Evolutionary conservation across 306 rosid genomes (phyloP).

Genomic region (Cucurbita moschata): DNA sequence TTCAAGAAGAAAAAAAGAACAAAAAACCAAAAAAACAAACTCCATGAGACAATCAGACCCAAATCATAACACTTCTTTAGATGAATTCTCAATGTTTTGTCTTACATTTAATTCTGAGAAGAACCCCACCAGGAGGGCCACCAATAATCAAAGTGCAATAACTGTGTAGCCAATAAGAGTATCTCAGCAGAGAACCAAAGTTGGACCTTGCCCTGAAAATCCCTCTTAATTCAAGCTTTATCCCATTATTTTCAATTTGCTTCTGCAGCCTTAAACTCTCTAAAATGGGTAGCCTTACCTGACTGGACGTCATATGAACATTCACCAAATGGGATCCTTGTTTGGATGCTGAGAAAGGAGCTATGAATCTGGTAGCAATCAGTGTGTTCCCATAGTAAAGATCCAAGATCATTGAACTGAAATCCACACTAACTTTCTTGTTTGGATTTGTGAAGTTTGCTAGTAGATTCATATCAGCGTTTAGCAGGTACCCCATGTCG

Average conservation of each 20-base stretch:
- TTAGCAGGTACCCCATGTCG: constrained; percentile 75
- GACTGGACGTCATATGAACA: constrained; percentile 59
- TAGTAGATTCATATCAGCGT: constrained; percentile 67
- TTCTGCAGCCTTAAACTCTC: constrained; percentile 40
- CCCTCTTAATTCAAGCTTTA: constrained; percentile 41
- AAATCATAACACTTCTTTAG: not conserved
- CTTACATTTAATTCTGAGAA: constrained; percentile 43
- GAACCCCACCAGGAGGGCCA: constrained; percentile 61
- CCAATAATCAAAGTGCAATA: constrained; percentile 38
- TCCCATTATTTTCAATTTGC: constrained; percentile 48
- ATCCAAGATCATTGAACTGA: constrained; percentile 43
- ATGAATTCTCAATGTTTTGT: constrained; percentile 32
- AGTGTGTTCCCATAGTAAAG: constrained; percentile 57
- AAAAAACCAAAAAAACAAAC: not conserved
- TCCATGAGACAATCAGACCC: not conserved
- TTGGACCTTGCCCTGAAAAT: constrained; percentile 52
- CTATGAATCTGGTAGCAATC: constrained; percentile 45
- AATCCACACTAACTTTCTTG: constrained; percentile 65
- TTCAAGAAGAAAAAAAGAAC: not conserved
- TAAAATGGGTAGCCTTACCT: constrained; percentile 43
- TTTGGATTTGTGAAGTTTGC: constrained; percentile 88
- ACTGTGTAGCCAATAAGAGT: constrained; percentile 52
- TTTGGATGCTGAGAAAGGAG: constrained; percentile 58
- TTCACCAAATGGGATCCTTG: constrained; percentile 30
- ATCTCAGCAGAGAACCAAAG: constrained; percentile 48